phyloP scores from a whole-genome alignment of 306 rosid species.

The Bauhinia variegata region DNA sequence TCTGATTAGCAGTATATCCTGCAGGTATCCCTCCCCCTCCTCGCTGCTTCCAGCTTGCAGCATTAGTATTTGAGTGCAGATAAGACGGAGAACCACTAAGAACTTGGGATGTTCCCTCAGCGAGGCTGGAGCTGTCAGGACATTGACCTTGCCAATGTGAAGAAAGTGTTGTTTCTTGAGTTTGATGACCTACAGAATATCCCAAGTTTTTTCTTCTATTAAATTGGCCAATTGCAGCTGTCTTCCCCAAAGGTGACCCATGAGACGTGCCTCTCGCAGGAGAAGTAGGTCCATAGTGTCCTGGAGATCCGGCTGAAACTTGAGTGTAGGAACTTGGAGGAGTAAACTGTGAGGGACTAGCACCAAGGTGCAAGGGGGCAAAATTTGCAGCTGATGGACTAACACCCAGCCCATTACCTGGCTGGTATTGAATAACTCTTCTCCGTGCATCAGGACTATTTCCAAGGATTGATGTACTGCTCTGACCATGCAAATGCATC shows the following conservation, averaged over 20 bases:
- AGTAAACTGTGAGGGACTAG: constrained; percentile 96
- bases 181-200: constrained; percentile 74
- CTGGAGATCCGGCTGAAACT: constrained; percentile 81
- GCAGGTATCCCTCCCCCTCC: constrained; percentile 61
- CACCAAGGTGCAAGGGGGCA: constrained; percentile 93
- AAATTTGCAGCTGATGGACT: constrained; percentile 94
- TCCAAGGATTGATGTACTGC: constrained; percentile 77
- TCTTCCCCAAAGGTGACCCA: constrained; percentile 93
- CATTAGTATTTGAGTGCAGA: constrained; percentile 59
- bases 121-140: constrained; percentile 62
- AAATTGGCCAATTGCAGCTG: constrained; percentile 78
- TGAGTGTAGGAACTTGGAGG: constrained; percentile 88
- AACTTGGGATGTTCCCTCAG: constrained; percentile 70
- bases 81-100: constrained; percentile 73
- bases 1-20: constrained; percentile 59
- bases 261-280: constrained; percentile 96
- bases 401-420: constrained; percentile 82
- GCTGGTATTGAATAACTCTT: constrained; percentile 70
- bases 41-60: constrained; percentile 78
- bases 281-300: constrained; percentile 94
- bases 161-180: constrained; percentile 72
- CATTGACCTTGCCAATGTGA: constrained; percentile 79
- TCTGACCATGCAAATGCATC: constrained; percentile 76
- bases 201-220: constrained; percentile 91
- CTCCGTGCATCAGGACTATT: constrained; percentile 95